Evolutionary conservation across 2,329 filamentous ascomycete genomes (phyloP).

Genomic region (Ilyonectria robusta): DNA sequence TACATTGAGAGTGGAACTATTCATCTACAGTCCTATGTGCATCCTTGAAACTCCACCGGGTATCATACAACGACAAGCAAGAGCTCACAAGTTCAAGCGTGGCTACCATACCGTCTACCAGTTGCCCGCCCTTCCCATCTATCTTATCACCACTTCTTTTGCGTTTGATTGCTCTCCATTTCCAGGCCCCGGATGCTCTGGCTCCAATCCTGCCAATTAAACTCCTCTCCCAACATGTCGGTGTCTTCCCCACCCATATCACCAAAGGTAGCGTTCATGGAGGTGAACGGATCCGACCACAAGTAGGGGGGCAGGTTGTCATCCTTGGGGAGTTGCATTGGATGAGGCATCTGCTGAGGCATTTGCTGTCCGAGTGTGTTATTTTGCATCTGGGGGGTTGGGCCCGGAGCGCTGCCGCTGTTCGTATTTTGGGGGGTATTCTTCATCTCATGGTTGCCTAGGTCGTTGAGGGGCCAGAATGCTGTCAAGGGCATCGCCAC

Average conservation of each 20-base stretch:
- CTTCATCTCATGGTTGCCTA: conserved; percentile 40
- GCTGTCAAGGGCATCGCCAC: conserved; percentile 32
- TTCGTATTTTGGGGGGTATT: conserved; percentile 18
- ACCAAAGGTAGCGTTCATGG: conserved; percentile 48
- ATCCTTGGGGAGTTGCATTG: conserved; percentile 48
- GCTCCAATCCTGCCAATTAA: conserved; percentile 66
- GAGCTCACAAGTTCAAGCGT: not conserved
- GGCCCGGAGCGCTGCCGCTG: not conserved
- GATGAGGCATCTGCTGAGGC: conserved; percentile 1
- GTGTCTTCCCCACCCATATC: conserved; percentile 50
- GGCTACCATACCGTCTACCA: not conserved
- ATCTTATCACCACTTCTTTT: conserved; percentile 40
- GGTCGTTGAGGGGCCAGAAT: conserved; percentile 44
- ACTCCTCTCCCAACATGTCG: conserved; percentile 59
- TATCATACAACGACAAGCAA: conserved; percentile 43
- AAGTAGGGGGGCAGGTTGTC: conserved; percentile 58
- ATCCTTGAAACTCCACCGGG: conserved; percentile 37
- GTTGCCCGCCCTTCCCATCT: conserved; percentile 9
- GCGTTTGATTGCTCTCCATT: conserved; percentile 48
- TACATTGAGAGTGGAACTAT: conserved; percentile 31
- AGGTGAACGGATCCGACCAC: conserved; percentile 56
- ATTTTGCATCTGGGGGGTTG: conserved; percentile 29
- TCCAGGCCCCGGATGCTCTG: conserved; percentile 58
- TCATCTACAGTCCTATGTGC: conserved; percentile 32
- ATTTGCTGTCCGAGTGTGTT: conserved; percentile 34